A percentile compares a stretch with the other conserved stretches of the same genome.
These are phyloP conservation scores for Oligophagozyma castellii DNA, from an alignment of 1,139 yeast genomes.

Conservation along the genomic window DNA sequence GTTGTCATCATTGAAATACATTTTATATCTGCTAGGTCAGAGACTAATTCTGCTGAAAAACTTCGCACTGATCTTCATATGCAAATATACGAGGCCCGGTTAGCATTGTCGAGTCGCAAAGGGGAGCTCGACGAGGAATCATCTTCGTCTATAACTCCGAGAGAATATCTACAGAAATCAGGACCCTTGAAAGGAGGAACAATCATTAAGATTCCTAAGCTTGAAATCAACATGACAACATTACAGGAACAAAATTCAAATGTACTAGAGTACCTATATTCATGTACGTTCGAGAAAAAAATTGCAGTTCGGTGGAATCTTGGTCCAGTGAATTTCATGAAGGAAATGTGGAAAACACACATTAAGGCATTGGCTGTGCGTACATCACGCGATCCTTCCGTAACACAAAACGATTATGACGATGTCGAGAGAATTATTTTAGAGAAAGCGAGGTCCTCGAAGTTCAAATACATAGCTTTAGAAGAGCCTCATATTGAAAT, in stretches of 20 bases:
- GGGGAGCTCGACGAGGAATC: constrained; percentile 35
- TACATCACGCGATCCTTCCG: constrained; percentile 22
- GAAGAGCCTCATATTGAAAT: constrained; percentile 74
- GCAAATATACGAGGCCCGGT: constrained; percentile 45
- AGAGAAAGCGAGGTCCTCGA: constrained; percentile 48
- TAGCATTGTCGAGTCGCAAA: constrained; percentile 47
- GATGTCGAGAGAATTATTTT: constrained; percentile 43
- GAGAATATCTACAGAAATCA: constrained; percentile 43
- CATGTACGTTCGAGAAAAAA: constrained; percentile 71
- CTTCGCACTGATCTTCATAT: constrained; percentile 35
- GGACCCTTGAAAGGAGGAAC: constrained; percentile 61
- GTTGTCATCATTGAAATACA: constrained; percentile 54
- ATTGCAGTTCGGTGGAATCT: constrained; percentile 89
- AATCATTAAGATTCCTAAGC: constrained; percentile 66
- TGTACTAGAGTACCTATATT: constrained; percentile 49
- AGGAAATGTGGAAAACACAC: constrained; percentile 85
- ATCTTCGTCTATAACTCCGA: constrained; percentile 34
- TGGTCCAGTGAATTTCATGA: constrained; percentile 79
- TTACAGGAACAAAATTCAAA: constrained; percentile 40
- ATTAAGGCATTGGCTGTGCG: constrained; percentile 41
- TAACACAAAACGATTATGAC: constrained; percentile 24
- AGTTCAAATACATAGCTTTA: constrained; percentile 48
- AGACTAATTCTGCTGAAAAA: constrained; percentile 34
- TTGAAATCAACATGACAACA: constrained; percentile 63
- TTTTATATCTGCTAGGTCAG: constrained; percentile 44